Percentiles rank a stretch among this genome's conserved stretches.
Evolutionary conservation across 257 asterid genomes (phyloP).

Genomic region (Nicotiana sylvestris): DNA sequence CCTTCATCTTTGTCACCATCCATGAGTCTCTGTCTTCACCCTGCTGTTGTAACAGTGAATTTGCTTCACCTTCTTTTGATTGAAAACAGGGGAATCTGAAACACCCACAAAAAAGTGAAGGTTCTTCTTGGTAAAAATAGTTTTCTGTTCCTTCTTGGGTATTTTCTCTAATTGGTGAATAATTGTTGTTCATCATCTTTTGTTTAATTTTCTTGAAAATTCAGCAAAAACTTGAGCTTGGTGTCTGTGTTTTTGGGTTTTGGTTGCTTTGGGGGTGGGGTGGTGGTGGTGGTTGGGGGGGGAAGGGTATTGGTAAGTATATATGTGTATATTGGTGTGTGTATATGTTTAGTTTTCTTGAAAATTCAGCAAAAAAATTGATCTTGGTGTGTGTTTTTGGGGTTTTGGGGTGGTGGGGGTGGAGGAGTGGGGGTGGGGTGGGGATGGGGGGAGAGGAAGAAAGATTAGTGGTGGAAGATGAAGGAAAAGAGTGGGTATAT

Average conservation of each 20-base stretch:
- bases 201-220: background rate
- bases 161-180: constrained; percentile 6
- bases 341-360: too few species aligned
- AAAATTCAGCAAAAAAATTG: too few species aligned
- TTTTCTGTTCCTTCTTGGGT: background rate
- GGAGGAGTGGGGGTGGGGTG: background rate
- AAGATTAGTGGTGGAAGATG: background rate
- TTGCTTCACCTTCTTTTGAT: background rate
- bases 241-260: background rate
- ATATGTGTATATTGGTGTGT: too few species aligned
- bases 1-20: constrained; percentile 24
- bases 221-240: background rate
- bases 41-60: background rate
- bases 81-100: constrained; percentile 5
- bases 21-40: constrained; percentile 29
- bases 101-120: background rate
- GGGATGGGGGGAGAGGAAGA: background rate
- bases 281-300: background rate
- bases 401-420: too few species aligned
- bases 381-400: too few species aligned
- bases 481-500: background rate
- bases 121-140: background rate
- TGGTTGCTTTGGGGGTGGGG: background rate
- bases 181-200: background rate
- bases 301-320: background rate